Evolutionary conservation across 768 basidiomycete genomes (phyloP), one percentile per base, ranked within the genome.

Genomic region (Collybia sp.): DNA sequence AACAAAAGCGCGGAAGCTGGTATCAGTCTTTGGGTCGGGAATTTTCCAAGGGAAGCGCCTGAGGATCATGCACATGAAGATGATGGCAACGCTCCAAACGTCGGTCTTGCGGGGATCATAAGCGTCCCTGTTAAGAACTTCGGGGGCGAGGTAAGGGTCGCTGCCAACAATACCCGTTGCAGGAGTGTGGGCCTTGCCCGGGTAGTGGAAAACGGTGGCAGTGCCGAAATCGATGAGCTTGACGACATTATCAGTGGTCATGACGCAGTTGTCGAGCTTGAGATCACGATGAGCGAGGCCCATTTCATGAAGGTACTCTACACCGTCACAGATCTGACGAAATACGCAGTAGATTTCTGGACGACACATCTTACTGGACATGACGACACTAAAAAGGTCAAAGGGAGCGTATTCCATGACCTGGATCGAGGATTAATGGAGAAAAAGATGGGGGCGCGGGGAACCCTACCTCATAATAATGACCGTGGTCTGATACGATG

Each of bases 211-310:
- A 49, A 99, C 94, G 52, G 93, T 93, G n/a, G 96, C 96, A 5
- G 96, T 99, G 43, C 96, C 96, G 69, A 99, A 99, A 68, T 99
- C 96, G 69, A 99, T 99, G 54, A 99, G 79, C 65, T 99, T 99
- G 72, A 99, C 91, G 54, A 96, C 80, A 60, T 97, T 93, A 59
- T 86, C 77, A 2, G 73, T 72, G n/a, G 89, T 95, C 91, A 99
- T 96, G 71, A 99, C 96, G 66, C 96, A 98, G 65, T 99, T 99
- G 72, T 99, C 96, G 49, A 99, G 87, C 67, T 99, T 99, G 69
- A 99, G 82, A 66, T 99, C 96, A 38, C 96, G 90, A 61, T 99
- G 96, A 5, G 96, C 96, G 42, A 98, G 85, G 19, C 96, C 96
- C 73, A 98, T 84, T 53, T 90, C 87, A 67, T 99, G 96, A 41